Evolutionary conservation across 2,329 filamentous ascomycete genomes (phyloP), one percentile per base, ranked within the genome.

Genomic region (Metarhizium brunneum): DNA sequence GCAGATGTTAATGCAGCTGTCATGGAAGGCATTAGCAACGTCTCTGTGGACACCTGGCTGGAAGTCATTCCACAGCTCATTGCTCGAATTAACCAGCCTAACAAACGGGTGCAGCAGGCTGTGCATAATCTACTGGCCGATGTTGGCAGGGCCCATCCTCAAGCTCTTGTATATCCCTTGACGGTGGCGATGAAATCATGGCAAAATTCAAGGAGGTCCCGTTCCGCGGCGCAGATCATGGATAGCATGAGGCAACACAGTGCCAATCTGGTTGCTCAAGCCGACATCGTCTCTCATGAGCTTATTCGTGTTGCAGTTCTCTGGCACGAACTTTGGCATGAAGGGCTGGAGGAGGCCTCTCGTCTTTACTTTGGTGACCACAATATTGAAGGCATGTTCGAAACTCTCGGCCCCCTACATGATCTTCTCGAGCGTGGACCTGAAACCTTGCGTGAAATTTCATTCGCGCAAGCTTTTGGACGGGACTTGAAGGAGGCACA

Each of bases 271-370:
- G 94, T 99, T 8, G 90, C 96, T 61, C 94, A 99, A 71, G 94
- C 94, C 40, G 92, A 96, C 67, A 80, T 92, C 50, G 92, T 99
- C 62, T 97, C 92, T 68, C 88, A 94, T 66, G 95, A 99, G 69
- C 83, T 99, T 55, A 97, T 99, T 66, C 86, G 94, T 53, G 95
- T 99, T 57, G 94, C 94, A 16, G 92, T 99, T 2, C 73, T 99
- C 29, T 99, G 95, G 95, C 94, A 99, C 67, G 94, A 99, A 66
- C 88, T 95, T 61, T 99, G 94, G 94, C 94, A 99, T 62, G 95
- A 99, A 71, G 95, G 89, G 32, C 79, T 99, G 16, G 94, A 99
- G 71, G 95, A 99, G 74, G 95, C 94, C 1, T 96, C 91, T 36
- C 84, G 94, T 54, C 77, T 99, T 18, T 99, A 97, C 76, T 99